Base-by-base conservation (phyloP, 192 early-diverging fungal species). In the Coemansia javaensis region DNA sequence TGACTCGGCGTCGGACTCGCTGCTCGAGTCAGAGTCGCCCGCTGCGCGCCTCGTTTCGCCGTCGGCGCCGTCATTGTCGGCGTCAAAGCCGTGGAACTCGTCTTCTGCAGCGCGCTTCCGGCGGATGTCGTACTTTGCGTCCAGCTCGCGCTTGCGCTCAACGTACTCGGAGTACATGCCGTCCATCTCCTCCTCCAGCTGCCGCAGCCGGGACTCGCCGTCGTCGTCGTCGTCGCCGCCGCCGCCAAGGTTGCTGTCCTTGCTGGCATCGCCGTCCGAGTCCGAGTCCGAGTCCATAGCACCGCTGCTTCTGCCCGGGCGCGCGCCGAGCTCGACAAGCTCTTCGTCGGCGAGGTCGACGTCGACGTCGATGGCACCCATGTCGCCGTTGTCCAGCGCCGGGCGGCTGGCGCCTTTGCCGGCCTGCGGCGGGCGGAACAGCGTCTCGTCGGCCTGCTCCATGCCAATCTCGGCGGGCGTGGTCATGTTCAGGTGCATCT, bases 401-500 rank as follows among this genome's bases (percentile, higher is more conserved):
- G 60, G 28, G 22, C 30, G 16, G 7, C 42, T 38, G 1, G 61
- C 55, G 69, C 59, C 52, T 57, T 77, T 58, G 31, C 78, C 77
- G 25, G 77, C 70, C 16, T 49, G 55, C 7, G 81, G 50, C 7
- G 78, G 66, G 22, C 33, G 50, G 49, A 90, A 90, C 30, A 90
- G 50, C 39, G 11, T 69, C 58, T 16, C 81, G 11, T 59, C 78
- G 39, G 76, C 75, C 23, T 84, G 78, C 48, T 89, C 87, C 75
- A 85, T 59, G 43, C 81, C 89, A 48, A 89, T 84, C 40, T 91
- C 89, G 1, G 69, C 75, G 8, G 85, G 82, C 16, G 85, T 80
- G 23, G 81, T 79, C 89, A 91, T 91, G 37, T 84, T 83, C 48
- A 91, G 56, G 50, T 89, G 83, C 84, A 91, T 82, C 40, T 85